A percentile compares a stretch with the other conserved stretches of the same genome.
Evolutionary conservation across 1,139 yeast genomes (phyloP).

Genomic region (Magnusiomyces fungicola): DNA sequence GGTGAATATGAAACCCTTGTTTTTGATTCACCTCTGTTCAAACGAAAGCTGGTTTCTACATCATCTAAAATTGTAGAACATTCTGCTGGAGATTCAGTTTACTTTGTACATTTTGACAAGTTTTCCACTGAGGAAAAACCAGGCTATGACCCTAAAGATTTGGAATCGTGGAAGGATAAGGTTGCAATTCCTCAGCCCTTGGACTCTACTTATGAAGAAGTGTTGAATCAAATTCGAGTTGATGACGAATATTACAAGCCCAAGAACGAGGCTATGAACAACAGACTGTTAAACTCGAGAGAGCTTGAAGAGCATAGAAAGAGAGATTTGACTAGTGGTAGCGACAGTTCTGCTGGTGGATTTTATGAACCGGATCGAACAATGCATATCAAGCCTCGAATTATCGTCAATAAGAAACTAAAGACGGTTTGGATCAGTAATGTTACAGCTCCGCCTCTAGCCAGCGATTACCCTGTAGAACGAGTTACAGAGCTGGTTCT

Average conservation of each 20-base stretch:
- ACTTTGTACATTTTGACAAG: slow-evolving; percentile 43
- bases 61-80: slow-evolving; percentile 41
- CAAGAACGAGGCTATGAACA: neutral
- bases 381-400: slow-evolving; percentile 4
- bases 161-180: slow-evolving; percentile 24
- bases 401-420: slow-evolving; percentile 1
- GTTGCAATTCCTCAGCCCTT: slow-evolving; percentile 43
- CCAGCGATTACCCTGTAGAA: slow-evolving; percentile 5
- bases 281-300: neutral
- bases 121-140: slow-evolving; percentile 36
- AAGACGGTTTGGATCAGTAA: slow-evolving; percentile 4
- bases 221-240: slow-evolving; percentile 20
- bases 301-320: neutral
- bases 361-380: slow-evolving; percentile 4
- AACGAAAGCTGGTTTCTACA: slow-evolving; percentile 44
- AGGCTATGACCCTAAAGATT: slow-evolving; percentile 22
- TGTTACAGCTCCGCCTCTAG: slow-evolving; percentile 3
- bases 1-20: slow-evolving; percentile 95
- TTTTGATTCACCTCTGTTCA: slow-evolving; percentile 80
- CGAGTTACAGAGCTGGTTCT: slow-evolving; percentile 1
- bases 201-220: slow-evolving; percentile 41
- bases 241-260: slow-evolving; percentile 3
- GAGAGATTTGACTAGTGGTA: no score
- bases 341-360: neutral
- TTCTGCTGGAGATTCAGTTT: slow-evolving; percentile 54